Percentiles rank a stretch among this genome's conserved stretches.
These are phyloP conservation scores for Vitis riparia DNA, from an alignment of 164 flowering plant species.

Conservation along the genomic window DNA sequence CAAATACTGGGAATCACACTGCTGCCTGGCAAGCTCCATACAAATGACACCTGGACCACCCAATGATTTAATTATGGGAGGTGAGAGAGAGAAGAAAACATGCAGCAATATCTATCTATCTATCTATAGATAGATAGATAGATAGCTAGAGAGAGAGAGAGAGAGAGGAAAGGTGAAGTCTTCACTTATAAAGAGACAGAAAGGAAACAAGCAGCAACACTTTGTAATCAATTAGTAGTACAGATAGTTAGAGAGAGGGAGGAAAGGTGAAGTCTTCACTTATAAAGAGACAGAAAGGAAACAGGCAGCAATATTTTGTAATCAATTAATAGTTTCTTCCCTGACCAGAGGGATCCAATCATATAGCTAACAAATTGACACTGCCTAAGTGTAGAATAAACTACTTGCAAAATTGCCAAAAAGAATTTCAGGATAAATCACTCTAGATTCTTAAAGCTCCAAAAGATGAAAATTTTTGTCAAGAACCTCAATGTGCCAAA, in stretches of 20 bases:
- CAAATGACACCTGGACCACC: conserved; percentile 63
- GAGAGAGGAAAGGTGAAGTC: too few relatives aligned
- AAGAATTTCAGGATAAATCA: not conserved
- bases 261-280: too few relatives aligned
- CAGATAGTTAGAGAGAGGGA: too few relatives aligned
- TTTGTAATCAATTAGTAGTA: not conserved
- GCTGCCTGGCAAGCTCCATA: conserved; percentile 73
- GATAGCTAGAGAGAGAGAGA: too few relatives aligned
- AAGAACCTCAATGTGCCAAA: not conserved
- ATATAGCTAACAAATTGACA: not conserved
- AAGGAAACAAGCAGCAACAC: not conserved
- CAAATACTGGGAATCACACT: conserved; percentile 43
- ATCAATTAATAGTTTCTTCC: not conserved
- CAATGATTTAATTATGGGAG: not conserved
- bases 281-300: not conserved
- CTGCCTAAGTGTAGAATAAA: not conserved
- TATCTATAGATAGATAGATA: too few relatives aligned
- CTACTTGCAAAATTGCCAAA: not conserved
- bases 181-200: not conserved
- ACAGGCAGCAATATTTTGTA: not conserved
- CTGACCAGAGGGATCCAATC: too few relatives aligned
- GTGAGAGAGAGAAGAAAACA: not conserved
- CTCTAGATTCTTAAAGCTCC: not conserved
- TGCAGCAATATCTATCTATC: not conserved
- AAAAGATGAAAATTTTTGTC: not conserved